phyloP scores from a whole-genome alignment of 1,139 yeast species.

The Geotrichum klebahnii region DNA sequence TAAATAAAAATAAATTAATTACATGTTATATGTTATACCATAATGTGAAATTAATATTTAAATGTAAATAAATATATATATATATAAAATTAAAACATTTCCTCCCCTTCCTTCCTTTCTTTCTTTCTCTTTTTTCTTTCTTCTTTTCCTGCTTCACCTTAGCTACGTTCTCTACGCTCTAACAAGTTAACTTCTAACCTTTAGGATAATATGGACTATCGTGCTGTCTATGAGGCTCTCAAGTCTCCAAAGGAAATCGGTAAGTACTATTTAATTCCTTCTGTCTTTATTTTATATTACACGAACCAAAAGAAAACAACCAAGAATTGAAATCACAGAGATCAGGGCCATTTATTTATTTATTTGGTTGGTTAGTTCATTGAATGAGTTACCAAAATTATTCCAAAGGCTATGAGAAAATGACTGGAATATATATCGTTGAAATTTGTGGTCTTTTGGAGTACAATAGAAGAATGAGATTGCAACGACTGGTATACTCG shows the following conservation, averaged over 20 bases:
- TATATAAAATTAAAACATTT: background rate
- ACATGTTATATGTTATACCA: too few species aligned
- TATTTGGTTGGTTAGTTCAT: too few species aligned
- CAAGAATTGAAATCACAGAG: background rate
- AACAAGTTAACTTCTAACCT: background rate
- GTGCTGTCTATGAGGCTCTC: slow-evolving; percentile 29
- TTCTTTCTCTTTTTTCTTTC: background rate
- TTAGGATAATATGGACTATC: slow-evolving; percentile 26
- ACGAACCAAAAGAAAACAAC: background rate
- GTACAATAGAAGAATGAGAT: too few species aligned
- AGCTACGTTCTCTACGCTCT: background rate
- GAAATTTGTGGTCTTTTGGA: too few species aligned
- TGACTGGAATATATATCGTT: background rate
- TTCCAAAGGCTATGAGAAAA: background rate
- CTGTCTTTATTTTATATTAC: too few species aligned
- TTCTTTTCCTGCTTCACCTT: background rate
- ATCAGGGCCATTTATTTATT: background rate
- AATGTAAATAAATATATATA: background rate
- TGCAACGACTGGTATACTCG: too few species aligned
- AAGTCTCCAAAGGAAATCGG: slow-evolving; percentile 29
- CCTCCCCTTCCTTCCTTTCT: slow-evolving; percentile 1
- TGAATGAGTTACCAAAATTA: background rate
- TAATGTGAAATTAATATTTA: too few species aligned
- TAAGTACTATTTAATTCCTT: slow-evolving; percentile 20
- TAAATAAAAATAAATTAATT: too few species aligned